A percentile compares a stretch with the other conserved stretches of the same genome.
Conservation (phyloP, 768 basidiomycete species). For the Kwoniella dejecticola region DNA sequence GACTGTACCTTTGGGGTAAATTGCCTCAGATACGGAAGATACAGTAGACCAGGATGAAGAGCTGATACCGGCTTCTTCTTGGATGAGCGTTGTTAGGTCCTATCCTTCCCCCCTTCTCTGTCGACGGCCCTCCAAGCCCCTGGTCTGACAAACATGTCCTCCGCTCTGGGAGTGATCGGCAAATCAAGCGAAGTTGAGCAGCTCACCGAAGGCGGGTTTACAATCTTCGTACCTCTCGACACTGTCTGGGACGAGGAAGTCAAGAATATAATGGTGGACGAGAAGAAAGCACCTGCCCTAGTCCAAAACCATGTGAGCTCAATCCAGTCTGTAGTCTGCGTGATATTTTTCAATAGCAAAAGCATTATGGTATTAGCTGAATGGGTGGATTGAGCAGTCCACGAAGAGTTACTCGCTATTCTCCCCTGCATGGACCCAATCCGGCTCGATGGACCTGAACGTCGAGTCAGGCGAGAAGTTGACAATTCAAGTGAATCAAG, state of each 20-base stretch:
- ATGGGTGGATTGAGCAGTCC: constrained; percentile 24
- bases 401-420: constrained; percentile 37
- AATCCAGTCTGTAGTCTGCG: no score
- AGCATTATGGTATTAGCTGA: background rate
- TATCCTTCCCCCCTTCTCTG: constrained; percentile 30
- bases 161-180: constrained; percentile 21
- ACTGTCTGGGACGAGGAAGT: constrained; percentile 29
- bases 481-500: constrained; percentile 20
- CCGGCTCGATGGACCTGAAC: constrained; percentile 14
- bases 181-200: constrained; percentile 22
- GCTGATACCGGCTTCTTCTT: no score
- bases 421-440: constrained; percentile 31
- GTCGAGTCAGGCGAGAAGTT: constrained; percentile 30
- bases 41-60: no score
- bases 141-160: constrained; percentile 15
- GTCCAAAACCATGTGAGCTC: constrained; percentile 43
- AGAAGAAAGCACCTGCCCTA: constrained; percentile 1
- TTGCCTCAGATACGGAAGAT: no score
- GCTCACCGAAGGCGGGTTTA: constrained; percentile 37
- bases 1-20: no score
- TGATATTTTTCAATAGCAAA: background rate
- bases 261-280: constrained; percentile 17
- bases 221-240: constrained; percentile 48
- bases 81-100: no score
- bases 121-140: constrained; percentile 6